Base-by-base conservation (phyloP, 2,329 filamentous ascomycete species). In the Fusarium beomiforme region DNA sequence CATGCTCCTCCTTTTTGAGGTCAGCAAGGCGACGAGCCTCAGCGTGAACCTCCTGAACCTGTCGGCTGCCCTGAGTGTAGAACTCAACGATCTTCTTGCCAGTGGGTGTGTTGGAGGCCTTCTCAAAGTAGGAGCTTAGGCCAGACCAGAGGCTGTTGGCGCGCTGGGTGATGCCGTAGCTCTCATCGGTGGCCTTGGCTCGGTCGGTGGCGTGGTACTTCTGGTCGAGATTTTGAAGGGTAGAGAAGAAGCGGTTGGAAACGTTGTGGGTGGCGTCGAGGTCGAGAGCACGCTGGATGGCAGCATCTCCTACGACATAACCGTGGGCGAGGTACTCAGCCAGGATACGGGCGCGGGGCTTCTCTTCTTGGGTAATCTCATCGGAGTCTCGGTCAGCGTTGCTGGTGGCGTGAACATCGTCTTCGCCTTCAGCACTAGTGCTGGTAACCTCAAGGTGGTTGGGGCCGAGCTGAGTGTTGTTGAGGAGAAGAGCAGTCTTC, bases 291-390 rank as follows among this genome's bases (percentile, higher is more conserved):
- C 88, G 88, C 84, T 96, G 89, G 75, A 97, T 91, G 54, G 93
- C 93, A 31, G 82, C 85, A 62, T 91, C 89, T 33, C 89, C 94
- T 72, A 98, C 87, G 41, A 91, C 88, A 84, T 99, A 99, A 75
- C 96, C 96, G 77, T 98, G 94, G 14, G 96, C 95, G 36, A 99
- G 92, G 83, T 98, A 98, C 85, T 99, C 96, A 72, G 96, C 96
- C 54, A 98, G 83, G 81, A 99, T 97, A 77, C 96, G 93, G 42
- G 93, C 90, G 77, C 95, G 92, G 19, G 96, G 96, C 88, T 99
- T 99, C 86, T 98, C 94, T 83, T 99, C 96, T 80, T 99, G 96
- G 17, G 91, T 90, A 76, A 98, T 91, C 75, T 94, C 89, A 76
- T 94, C 87, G 55, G 83, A 83, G 79, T 89, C 86, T 66, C 85